These are phyloP conservation scores for Pistacia atlantica DNA, from an alignment of 345 rosid species.

Conservation along the genomic window DNA sequence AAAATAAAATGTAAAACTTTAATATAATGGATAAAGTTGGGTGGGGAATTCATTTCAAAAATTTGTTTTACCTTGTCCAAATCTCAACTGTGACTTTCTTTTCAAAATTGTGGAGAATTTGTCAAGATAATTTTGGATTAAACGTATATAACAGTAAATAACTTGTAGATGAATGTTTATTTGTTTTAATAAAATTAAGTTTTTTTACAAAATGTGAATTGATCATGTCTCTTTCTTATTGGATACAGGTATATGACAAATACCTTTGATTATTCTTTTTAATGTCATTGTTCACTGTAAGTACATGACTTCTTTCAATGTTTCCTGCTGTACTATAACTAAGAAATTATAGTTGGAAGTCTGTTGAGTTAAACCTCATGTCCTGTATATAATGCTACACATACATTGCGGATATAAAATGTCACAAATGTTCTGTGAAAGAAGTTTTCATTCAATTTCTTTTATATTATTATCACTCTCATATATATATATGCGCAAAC, in stretches of 20 bases:
- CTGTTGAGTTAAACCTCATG: neutral
- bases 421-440: neutral
- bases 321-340: neutral
- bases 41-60: conserved; percentile 1
- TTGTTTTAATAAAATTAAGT: neutral
- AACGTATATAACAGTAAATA: no score
- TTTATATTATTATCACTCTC: neutral
- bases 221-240: conserved; percentile 23
- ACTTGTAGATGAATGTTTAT: neutral
- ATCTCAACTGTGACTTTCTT: conserved; percentile 29
- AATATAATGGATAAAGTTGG: neutral
- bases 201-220: conserved; percentile 3
- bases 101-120: conserved; percentile 19
- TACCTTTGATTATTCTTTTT: conserved; percentile 75
- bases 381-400: neutral
- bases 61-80: conserved; percentile 16
- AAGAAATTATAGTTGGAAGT: neutral
- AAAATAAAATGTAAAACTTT: neutral
- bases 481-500: neutral
- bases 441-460: neutral
- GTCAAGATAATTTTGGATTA: neutral
- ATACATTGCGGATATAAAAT: neutral
- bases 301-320: conserved; percentile 17
- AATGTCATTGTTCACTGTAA: conserved; percentile 84
- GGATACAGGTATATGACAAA: conserved; percentile 53